phyloP scores from a whole-genome alignment of 2,329 filamentous ascomycete genomes.

The Pestalotiopsis sp. region DNA sequence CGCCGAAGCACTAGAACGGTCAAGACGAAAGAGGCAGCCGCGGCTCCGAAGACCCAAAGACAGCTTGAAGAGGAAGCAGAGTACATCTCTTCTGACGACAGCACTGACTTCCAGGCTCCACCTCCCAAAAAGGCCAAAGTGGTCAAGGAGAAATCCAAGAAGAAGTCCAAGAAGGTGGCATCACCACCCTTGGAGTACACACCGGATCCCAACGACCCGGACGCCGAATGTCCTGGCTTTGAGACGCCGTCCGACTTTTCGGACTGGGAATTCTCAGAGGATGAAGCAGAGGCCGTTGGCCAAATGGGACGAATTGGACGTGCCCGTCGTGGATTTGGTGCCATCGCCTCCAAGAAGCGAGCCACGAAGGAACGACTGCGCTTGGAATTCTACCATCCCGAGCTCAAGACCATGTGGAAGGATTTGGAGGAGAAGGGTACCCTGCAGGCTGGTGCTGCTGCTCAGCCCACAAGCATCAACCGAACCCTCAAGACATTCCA shows the following conservation, averaged over 20 bases:
- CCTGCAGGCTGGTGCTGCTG: constrained; percentile 63
- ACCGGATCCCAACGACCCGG: constrained; percentile 21
- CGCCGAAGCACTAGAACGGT: constrained; percentile 17
- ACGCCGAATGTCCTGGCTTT: constrained; percentile 26
- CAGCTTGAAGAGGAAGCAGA: too few relatives aligned
- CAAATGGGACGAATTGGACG: constrained; percentile 11
- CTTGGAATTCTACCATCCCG: constrained; percentile 77
- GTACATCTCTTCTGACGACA: background rate
- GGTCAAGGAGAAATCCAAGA: background rate
- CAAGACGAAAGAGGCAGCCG: background rate
- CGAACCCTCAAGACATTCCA: constrained; percentile 91
- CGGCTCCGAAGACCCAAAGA: background rate
- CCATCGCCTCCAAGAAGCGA: constrained; percentile 17
- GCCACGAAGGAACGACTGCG: constrained; percentile 59
- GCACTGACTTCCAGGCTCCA: background rate
- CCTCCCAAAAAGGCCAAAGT: constrained; percentile 17
- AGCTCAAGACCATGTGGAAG: constrained; percentile 82
- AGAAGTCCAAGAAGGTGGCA: background rate
- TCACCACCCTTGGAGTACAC: background rate
- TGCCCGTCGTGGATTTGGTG: constrained; percentile 4
- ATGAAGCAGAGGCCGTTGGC: constrained; percentile 14
- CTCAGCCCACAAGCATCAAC: constrained; percentile 77
- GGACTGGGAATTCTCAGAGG: background rate
- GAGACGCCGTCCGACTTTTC: constrained; percentile 11
- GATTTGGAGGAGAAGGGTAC: constrained; percentile 69